Evolutionary conservation across 2,329 filamentous ascomycete species (phyloP), one percentile per base, ranked within the genome.

Genomic region (Cryphonectria nitschkei): DNA sequence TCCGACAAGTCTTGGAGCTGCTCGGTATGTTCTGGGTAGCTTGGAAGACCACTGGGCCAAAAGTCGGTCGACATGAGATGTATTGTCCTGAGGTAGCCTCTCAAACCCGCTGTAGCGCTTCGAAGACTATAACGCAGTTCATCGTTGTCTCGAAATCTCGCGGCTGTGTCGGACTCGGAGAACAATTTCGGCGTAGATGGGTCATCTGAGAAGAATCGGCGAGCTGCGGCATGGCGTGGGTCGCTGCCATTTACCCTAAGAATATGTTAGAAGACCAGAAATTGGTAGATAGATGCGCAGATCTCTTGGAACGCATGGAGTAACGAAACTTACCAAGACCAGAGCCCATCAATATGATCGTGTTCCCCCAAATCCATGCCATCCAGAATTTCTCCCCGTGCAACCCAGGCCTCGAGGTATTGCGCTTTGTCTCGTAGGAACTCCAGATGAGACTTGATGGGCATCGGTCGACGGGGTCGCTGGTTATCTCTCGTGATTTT

Each of bases 41-140:
- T 65, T 19, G 62, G 62, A 52, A 65, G 62, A 3, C 62, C 62
- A 7, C 9, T 65, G 7, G 62, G 62, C 62, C 62, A 65, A 65
- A 65, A 65, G 62, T 65, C 62, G 39, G 62, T 65, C 26, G 62
- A 65, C 62, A 65, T 65, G 39, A 65, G 26, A 46, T 65, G 62
- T 29, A 65, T 14, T 46, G 62, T 65, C 41, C 62, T 46, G 26
- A 65, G 62, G 26, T 65, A 65, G 37, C 39, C n/a, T 22, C 62
- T 26, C 62, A 65, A 14, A 32, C 41, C 62, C 41, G 62, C 62
- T 46, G 62, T 65, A 22, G 62, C 62, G 26, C 62, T 65, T 16
- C 62, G 62, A 52, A 65, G 62, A 41, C 62, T 65, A 41, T 65
- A 65, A 29, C 26, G n/a, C 16, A 65, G 26, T 34, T 65, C 62